phyloP scores from a whole-genome alignment of 306 rosid species.

The Arachis hypogaea region DNA sequence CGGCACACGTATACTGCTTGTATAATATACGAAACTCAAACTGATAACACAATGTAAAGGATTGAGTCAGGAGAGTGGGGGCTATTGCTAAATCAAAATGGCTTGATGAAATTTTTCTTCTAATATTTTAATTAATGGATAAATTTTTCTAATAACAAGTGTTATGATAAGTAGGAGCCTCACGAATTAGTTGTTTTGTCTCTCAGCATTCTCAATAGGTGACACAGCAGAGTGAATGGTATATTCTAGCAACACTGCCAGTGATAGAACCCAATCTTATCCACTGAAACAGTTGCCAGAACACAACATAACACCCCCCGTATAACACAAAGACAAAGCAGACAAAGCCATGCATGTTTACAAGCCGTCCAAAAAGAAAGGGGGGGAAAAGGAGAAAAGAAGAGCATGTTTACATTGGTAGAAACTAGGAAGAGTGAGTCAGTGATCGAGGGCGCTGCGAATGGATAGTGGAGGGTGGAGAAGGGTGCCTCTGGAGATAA shows the following conservation, averaged over 20 bases:
- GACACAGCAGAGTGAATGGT: slow-evolving; percentile 34
- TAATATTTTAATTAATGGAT: background rate
- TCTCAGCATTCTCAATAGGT: slow-evolving; percentile 24
- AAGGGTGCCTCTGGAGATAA: slow-evolving; percentile 58
- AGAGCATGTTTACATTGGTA: slow-evolving; percentile 29
- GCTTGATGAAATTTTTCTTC: slow-evolving; percentile 13
- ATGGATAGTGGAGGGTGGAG: slow-evolving; percentile 60
- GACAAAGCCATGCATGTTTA: slow-evolving; percentile 34
- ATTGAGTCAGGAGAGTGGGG: background rate
- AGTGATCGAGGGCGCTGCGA: slow-evolving; percentile 64
- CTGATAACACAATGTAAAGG: background rate
- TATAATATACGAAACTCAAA: background rate
- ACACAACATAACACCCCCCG: slow-evolving; percentile 13
- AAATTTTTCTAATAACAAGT: slow-evolving; percentile 39
- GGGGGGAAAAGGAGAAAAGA: background rate
- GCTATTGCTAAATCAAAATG: slow-evolving; percentile 16
- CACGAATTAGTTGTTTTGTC: slow-evolving; percentile 29
- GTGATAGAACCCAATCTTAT: slow-evolving; percentile 4
- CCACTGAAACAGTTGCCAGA: slow-evolving; percentile 18
- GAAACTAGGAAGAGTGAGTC: background rate
- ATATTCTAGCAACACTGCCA: slow-evolving; percentile 28
- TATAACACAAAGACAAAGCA: slow-evolving; percentile 22
- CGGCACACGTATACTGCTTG: background rate
- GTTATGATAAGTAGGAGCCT: slow-evolving; percentile 40
- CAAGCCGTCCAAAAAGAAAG: slow-evolving; percentile 2